Conservation (phyloP, 1,284 basidiomycete genomes). For the Austroboletus novae-zelandiae region DNA sequence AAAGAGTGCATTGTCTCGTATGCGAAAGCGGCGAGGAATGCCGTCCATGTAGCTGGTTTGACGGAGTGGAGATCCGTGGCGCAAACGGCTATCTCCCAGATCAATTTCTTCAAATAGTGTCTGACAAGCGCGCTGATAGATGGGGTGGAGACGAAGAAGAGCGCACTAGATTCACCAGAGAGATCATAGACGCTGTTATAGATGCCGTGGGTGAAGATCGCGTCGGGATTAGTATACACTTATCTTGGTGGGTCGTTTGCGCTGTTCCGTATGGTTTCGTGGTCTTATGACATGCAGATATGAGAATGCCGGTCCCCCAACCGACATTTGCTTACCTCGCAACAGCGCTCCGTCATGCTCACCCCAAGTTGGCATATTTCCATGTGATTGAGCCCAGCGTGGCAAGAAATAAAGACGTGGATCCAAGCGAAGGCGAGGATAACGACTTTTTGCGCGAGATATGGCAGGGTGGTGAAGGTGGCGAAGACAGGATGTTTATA, state of each 20-base stretch:
- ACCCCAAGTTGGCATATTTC: conserved; percentile 50
- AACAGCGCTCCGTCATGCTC: conserved; percentile 32
- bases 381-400: conserved; percentile 52
- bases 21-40: conserved; percentile 21
- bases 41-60: conserved; percentile 24
- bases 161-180: conserved; percentile 45
- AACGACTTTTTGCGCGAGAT: conserved; percentile 30
- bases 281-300: conserved; percentile 24
- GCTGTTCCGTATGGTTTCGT: not conserved
- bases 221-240: conserved; percentile 45
- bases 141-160: conserved; percentile 57
- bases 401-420: no score
- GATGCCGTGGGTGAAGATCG: conserved; percentile 39
- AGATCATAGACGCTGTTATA: conserved; percentile 45
- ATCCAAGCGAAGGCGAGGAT: not conserved
- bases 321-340: conserved; percentile 43
- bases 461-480: conserved; percentile 26
- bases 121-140: conserved; percentile 9
- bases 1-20: conserved; percentile 22
- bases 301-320: conserved; percentile 35
- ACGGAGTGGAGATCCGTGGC: conserved; percentile 27
- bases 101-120: conserved; percentile 35
- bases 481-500: conserved; percentile 33
- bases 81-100: conserved; percentile 25
- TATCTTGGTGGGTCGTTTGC: no score